phyloP scores from a whole-genome alignment of 306 rosid species.

The Pyrus pyrifolia region DNA sequence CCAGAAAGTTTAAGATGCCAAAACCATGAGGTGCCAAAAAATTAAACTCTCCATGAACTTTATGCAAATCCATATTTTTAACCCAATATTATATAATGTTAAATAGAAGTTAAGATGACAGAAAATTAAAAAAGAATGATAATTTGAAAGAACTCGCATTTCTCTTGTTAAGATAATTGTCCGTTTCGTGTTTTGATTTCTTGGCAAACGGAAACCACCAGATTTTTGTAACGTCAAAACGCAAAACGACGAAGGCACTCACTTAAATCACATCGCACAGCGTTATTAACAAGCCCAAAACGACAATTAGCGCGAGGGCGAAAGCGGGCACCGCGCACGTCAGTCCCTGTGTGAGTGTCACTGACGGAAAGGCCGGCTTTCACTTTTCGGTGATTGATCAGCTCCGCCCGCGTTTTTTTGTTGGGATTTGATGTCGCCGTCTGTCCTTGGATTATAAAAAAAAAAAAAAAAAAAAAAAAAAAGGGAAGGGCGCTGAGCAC shows the following conservation, averaged over 20 bases:
- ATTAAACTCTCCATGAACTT: no score
- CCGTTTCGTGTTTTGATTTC: background rate
- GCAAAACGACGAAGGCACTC: background rate
- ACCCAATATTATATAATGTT: no score
- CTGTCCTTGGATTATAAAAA: background rate
- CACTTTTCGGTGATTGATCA: no score
- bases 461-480: background rate
- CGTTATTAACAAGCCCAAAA: slow-evolving; percentile 10
- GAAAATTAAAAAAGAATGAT: no score
- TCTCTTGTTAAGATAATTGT: no score
- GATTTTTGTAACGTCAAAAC: background rate
- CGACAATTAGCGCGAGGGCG: background rate
- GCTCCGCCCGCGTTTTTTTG: background rate
- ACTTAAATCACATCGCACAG: slow-evolving; percentile 3
- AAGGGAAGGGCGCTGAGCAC: background rate
- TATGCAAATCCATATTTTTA: no score
- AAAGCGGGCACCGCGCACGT: background rate
- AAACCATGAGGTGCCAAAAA: no score
- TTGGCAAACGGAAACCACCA: background rate
- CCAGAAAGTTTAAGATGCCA: no score
- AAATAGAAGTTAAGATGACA: no score
- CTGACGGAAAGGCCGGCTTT: background rate
- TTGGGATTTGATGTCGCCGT: background rate
- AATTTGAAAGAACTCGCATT: no score
- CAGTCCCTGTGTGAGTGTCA: background rate